Percentiles rank a stretch among this genome's conserved stretches.
phyloP scores from a whole-genome alignment of 2,329 filamentous ascomycete species.

The Pseudocercospora macadamiae region DNA sequence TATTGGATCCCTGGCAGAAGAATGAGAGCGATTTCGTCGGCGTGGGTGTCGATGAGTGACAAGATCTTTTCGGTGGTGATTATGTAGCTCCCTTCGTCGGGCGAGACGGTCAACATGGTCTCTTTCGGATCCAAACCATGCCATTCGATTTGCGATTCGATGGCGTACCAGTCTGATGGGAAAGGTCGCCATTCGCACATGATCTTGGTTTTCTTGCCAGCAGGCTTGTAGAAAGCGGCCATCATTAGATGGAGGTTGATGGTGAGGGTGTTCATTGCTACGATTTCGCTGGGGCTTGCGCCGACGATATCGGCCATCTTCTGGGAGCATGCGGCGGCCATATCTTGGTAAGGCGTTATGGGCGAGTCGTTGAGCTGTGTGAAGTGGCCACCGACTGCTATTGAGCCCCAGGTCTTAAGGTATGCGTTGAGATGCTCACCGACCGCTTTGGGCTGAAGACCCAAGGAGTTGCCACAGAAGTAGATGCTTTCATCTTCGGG shows the following conservation, averaged over 20 bases:
- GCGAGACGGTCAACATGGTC: constrained; percentile 73
- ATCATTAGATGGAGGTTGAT: constrained; percentile 81
- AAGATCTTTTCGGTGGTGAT: constrained; percentile 74
- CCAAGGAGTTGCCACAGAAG: constrained; percentile 87
- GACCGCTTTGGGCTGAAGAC: constrained; percentile 74
- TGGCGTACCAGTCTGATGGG: constrained; percentile 84
- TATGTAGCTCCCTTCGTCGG: constrained; percentile 59
- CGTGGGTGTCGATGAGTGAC: constrained; percentile 72
- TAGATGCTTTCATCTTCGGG: constrained; percentile 63
- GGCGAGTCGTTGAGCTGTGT: constrained; percentile 60
- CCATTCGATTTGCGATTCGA: constrained; percentile 76
- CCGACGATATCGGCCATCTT: constrained; percentile 75
- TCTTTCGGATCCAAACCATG: constrained; percentile 68
- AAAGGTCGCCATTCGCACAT: constrained; percentile 88
- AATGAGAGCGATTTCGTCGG: constrained; percentile 71
- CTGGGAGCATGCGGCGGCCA: constrained; percentile 72
- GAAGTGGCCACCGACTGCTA: constrained; percentile 80
- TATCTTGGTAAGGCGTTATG: constrained; percentile 73
- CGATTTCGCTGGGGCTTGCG: constrained; percentile 70
- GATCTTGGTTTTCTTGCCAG: constrained; percentile 69
- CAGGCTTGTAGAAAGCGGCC: constrained; percentile 80
- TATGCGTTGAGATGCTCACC: constrained; percentile 69
- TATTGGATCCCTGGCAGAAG: constrained; percentile 87
- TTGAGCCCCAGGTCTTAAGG: constrained; percentile 79
- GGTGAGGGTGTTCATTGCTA: constrained; percentile 85